Evolutionary conservation across 2,329 filamentous ascomycete species (phyloP), one percentile per base, ranked within the genome.

Genomic region (Monosporascus sp.): DNA sequence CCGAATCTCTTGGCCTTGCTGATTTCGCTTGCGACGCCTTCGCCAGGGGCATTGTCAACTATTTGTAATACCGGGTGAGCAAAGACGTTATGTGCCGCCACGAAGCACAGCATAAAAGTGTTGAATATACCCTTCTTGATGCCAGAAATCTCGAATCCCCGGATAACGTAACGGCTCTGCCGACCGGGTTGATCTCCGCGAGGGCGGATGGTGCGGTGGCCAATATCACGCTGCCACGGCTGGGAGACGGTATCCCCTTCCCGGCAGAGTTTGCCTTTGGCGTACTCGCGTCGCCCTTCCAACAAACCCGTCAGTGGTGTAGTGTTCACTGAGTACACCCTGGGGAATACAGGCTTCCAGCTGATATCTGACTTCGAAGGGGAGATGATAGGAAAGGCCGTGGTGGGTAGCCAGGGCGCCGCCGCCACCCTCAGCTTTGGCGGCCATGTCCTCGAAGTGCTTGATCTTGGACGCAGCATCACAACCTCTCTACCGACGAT

Each of bases 341-440:
- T 87, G 82, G 0, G 92, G 95, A n/a, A 97, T 78, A 65, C 93
- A 97, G 0, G 90, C 92, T 68, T 99, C 93, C 0, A 99, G 80
- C 66, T 96, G 90, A 64, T 97, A 99, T 17, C 90, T 82, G 1
- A 96, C 82, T 1, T 83, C 68, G 51, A 78, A 74, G 27, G 75
- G 69, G 60, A 76, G 70, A 73, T 79, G 80, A 51, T 67, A 60
- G 51, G 88, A 89, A 55, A 96, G 85, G 58, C 91, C 89, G 52
- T 89, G 85, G 57, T 85, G 81, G 66, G 11, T 14, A 14, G 31
- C 31, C 31, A 34, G 31, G 9, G 31, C 11, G 11, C 14, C 31
- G 11, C 31, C 9, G 31, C 11, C 31, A 5, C 11, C 5, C 31
- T 34, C 31, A 34, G 31, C 11, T 14, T 34, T 11, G 9, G 31